Base-by-base conservation (phyloP, 768 basidiomycete genomes). In the Agrocybe chaxingu region DNA sequence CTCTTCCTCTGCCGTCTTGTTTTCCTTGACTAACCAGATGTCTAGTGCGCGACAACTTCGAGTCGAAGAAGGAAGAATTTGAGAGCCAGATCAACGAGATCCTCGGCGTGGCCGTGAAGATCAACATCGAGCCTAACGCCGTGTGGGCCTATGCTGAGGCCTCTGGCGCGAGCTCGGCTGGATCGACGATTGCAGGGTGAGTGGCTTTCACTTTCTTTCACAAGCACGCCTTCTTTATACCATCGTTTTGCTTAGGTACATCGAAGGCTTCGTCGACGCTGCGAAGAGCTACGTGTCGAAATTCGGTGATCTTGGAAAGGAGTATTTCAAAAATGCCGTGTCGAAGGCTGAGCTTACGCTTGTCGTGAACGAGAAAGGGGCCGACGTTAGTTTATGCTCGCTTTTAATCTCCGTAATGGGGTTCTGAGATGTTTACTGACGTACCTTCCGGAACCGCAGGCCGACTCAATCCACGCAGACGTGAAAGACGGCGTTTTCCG, bases 401-500 rank as follows among this genome's bases (percentile, higher is more conserved):
- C 1, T 29, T 29, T n/a, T 12, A 24, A 9, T 32, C n/a, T 24
- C n/a, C 13, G 13, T 52, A 9, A 48, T 16, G 24, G 24, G 24
- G 24, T 24, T 3, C 24, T 3, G 3, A 24, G 24, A 24, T 5
- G 24, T 24, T 24, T 24, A 24, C 24, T 24, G 24, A 24, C 24
- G 24, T 24, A 24, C 24, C 24, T 16, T 16, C 16, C 16, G 16
- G 16, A 16, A 16, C 16, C 16, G 16, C 57, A 71, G 62, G 70
- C 61, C 10, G 56, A 56, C 13, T 61, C 62, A 24, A 68, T 75
- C 55, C 42, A 54, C 29, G 60, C 64, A 24, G 71, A 70, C 18
- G 61, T 75, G 52, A 66, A 66, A 48, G 69, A 70, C n/a, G 71
- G 71, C 9, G 66, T 70, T 11, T 73, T 67, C 62, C 63, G 64